A percentile compares a stretch with the other conserved stretches of the same genome.
phyloP scores from a whole-genome alignment of 2,329 filamentous ascomycete species.

The Phaeosphaeria sp. region DNA sequence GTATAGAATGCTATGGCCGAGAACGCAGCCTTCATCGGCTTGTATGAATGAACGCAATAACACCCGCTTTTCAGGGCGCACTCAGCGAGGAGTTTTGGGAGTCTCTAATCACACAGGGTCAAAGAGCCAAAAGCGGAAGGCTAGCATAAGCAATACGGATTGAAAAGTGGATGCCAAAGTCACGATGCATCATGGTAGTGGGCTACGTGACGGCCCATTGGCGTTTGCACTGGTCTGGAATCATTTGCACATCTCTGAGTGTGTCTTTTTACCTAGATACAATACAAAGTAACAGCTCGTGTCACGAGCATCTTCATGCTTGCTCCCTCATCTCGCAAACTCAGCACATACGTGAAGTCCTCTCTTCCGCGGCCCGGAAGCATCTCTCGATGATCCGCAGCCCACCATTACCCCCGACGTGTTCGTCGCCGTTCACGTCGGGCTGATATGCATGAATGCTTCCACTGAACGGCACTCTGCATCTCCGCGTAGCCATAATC shows the following conservation, averaged over 20 bases:
- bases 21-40: conserved; percentile 3
- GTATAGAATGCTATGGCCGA: conserved; percentile 5
- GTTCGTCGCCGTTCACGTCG: not conserved
- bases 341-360: not conserved
- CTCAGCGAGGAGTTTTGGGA: conserved; percentile 17
- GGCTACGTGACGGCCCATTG: not conserved
- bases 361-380: not conserved
- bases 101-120: not conserved
- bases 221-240: not conserved
- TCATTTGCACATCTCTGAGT: not conserved
- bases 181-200: conserved; percentile 20
- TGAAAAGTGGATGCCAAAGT: not conserved
- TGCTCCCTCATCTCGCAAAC: not conserved
- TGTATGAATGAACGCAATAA: conserved; percentile 15
- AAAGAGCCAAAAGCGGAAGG: not conserved
- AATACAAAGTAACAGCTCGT: not conserved
- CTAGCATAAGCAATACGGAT: too few species aligned
- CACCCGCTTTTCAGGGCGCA: conserved; percentile 3
- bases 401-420: not conserved
- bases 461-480: not conserved
- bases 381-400: not conserved
- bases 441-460: conserved; percentile 16
- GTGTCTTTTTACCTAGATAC: too few species aligned
- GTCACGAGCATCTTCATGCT: not conserved
- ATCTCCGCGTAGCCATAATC: conserved; percentile 3